Evolutionary conservation across 768 basidiomycete genomes (phyloP).

Genomic region (Agrocybe chaxingu): DNA sequence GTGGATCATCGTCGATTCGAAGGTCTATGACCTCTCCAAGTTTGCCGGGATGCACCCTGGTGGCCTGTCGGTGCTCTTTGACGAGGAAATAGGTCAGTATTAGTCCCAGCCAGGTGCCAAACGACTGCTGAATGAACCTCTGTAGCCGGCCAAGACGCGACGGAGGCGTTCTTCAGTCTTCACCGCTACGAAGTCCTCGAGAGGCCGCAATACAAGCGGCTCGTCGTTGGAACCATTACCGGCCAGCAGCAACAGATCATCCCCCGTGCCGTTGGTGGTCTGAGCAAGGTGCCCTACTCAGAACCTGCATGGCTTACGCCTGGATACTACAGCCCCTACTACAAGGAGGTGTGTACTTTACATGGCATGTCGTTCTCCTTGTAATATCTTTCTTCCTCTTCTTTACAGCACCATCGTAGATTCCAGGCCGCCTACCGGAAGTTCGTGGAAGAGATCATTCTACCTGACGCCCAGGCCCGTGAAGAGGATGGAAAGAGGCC

Average conservation of each 20-base stretch:
- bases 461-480: slow-evolving; percentile 52
- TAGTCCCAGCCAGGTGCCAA: neutral
- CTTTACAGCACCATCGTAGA: slow-evolving; percentile 45
- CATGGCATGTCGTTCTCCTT: neutral
- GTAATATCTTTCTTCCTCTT: slow-evolving; percentile 31
- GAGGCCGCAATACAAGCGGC: slow-evolving; percentile 68
- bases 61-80: slow-evolving; percentile 73
- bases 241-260: slow-evolving; percentile 58
- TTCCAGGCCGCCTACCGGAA: slow-evolving; percentile 60
- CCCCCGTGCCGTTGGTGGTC: slow-evolving; percentile 46
- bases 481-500: slow-evolving; percentile 84
- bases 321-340: slow-evolving; percentile 74
- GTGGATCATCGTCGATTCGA: slow-evolving; percentile 73
- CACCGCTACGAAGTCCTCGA: slow-evolving; percentile 83
- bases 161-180: slow-evolving; percentile 84
- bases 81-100: slow-evolving; percentile 66
- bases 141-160: slow-evolving; percentile 82
- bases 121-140: neutral
- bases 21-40: slow-evolving; percentile 78
- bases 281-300: slow-evolving; percentile 81
- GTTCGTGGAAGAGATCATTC: slow-evolving; percentile 67
- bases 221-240: slow-evolving; percentile 70
- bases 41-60: slow-evolving; percentile 86
- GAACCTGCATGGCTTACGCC: slow-evolving; percentile 79
- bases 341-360: slow-evolving; percentile 48